Evolutionary conservation across 441 rosid genomes (phyloP), one percentile per base, ranked within the genome.

Genomic region (Syzygium malaccense): DNA sequence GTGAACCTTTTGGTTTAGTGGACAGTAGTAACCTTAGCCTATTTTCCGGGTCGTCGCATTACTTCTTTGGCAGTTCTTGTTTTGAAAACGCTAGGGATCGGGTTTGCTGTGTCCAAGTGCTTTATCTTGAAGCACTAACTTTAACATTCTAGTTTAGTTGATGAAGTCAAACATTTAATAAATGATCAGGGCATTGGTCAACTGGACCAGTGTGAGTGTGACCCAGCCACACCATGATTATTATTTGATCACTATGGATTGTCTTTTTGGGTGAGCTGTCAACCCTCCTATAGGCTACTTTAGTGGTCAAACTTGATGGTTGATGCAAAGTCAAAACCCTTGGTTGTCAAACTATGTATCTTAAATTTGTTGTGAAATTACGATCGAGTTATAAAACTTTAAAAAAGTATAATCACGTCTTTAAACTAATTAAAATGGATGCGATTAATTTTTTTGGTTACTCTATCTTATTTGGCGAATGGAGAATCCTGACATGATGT

Each of bases 111-210:
- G 83, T 71, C 18, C 30, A 80, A 84, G 89, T 86, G 85, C 85
- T 75, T 89, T 85, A 53, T 56, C 58, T 60, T 87, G 49, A 79
- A 83, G 87, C 88, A 89, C 54, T 57, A 86, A 57, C 4, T 41
- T 62, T 41, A 26, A 57, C 20, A 19, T 23, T 18, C 51, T 23
- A 23, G 68, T 3, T 60, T 60, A 17, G 56, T 86, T 80, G 28
- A 25, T 83, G 8, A 88, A 84, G 88, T 88, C 87, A 88, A 91
- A 87, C 15, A 26, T 55, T 86, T 88, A 79, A 26, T 48, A 85
- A 85, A 20, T 55, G 75, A 49, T 68, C 5, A 25, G 23, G 83
- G n/a, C 18, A 33, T 7, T 7, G 30, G 88, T 89, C 90, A 90
- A 90, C 88, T 87, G 45, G 85, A 64, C 41, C 7, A 85, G 79